Evolutionary conservation across 148 eudicot genomes (phyloP).

Genomic region (Amaranthus palmeri): DNA sequence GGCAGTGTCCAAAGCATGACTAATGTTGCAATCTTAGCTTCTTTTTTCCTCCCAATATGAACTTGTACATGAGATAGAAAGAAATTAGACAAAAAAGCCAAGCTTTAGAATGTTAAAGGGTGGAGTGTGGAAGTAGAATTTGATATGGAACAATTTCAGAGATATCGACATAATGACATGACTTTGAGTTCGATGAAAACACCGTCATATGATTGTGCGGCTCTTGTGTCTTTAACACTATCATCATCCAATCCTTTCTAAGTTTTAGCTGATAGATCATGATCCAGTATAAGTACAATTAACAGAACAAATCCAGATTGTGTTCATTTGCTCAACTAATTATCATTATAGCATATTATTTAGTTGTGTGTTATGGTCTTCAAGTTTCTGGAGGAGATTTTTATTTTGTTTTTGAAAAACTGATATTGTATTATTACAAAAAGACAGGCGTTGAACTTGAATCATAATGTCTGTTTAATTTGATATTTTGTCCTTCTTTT

Average conservation of each 20-base stretch:
- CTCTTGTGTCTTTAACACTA: too few species aligned
- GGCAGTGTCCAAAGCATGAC: neutral
- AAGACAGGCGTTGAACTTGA: conserved; percentile 4
- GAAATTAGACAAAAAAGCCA: neutral
- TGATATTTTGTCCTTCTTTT: neutral
- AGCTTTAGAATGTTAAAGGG: too few species aligned
- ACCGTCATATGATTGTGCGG: too few species aligned
- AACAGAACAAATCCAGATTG: neutral
- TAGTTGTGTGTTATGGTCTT: neutral
- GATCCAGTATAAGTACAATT: neutral
- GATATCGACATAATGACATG: too few species aligned
- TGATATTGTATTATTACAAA: neutral
- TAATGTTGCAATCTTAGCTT: neutral
- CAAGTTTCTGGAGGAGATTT: neutral
- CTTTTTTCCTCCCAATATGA: neutral
- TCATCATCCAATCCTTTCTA: neutral
- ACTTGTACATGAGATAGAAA: neutral
- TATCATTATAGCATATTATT: neutral
- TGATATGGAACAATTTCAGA: too few species aligned
- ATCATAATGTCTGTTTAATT: neutral
- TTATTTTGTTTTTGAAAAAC: neutral
- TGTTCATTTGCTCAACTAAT: too few species aligned
- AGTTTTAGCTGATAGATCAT: neutral
- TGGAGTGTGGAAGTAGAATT: too few species aligned
- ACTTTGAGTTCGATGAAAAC: too few species aligned